Percentiles rank a stretch among this genome's conserved stretches.
Evolutionary conservation across 352 stramenopile genomes (phyloP).

Genomic region (Phytophthora aleatoria): DNA sequence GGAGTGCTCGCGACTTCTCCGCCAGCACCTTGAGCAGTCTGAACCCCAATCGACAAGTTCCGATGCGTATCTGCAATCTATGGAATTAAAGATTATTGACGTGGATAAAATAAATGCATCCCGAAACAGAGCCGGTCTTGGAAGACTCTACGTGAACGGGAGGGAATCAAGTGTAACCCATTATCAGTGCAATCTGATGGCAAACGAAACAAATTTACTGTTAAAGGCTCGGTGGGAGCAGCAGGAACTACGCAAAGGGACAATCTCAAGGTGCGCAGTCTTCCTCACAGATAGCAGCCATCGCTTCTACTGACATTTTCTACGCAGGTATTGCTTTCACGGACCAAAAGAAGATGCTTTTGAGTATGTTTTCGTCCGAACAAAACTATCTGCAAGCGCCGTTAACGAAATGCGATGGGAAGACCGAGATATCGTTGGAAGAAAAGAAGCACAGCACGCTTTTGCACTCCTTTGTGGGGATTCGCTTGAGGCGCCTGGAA

Average conservation of each 20-base stretch:
- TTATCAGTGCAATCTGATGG: slow-evolving; percentile 23
- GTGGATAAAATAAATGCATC: slow-evolving; percentile 30
- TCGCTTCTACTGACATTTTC: slow-evolving; percentile 1
- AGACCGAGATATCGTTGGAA: slow-evolving; percentile 13
- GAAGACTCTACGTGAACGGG: slow-evolving; percentile 23
- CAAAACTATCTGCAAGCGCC: slow-evolving; percentile 1
- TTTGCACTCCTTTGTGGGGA: slow-evolving; percentile 18
- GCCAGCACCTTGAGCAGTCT: slow-evolving; percentile 8
- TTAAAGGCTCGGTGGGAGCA: slow-evolving; percentile 18
- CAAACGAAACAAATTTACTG: slow-evolving; percentile 3
- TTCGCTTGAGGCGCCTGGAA: background rate
- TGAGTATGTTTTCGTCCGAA: slow-evolving; percentile 25
- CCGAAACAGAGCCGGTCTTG: slow-evolving; percentile 15
- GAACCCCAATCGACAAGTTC: slow-evolving; percentile 4
- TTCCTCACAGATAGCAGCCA: background rate
- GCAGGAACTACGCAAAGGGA: slow-evolving; percentile 7
- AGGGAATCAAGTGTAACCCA: slow-evolving; percentile 18
- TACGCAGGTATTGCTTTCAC: slow-evolving; percentile 24
- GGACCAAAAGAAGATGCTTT: slow-evolving; percentile 20
- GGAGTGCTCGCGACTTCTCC: slow-evolving; percentile 11
- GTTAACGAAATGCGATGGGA: slow-evolving; percentile 15
- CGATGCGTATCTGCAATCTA: slow-evolving; percentile 10
- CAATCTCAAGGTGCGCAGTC: slow-evolving; percentile 14
- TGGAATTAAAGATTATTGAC: slow-evolving; percentile 25
- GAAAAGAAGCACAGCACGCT: slow-evolving; percentile 13